A percentile compares a stretch with the other conserved stretches of the same genome.
These are phyloP conservation scores for Aureobasidium sp. DNA, from an alignment of 2,329 filamentous ascomycete species.

Conservation along the genomic window DNA sequence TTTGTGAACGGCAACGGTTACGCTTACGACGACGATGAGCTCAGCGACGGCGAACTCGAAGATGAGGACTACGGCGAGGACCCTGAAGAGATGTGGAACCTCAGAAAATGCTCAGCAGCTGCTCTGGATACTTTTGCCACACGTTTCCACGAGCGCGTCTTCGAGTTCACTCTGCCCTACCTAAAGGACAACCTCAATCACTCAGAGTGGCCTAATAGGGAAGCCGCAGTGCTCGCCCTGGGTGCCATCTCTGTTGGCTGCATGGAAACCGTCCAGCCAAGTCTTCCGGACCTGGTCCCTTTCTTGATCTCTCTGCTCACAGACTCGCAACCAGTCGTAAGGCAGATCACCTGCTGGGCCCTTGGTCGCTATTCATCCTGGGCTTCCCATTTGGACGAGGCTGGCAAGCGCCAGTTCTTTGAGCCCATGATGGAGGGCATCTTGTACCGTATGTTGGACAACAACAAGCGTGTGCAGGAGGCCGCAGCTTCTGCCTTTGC, in stretches of 20 bases:
- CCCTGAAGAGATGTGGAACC: slow-evolving; percentile 88
- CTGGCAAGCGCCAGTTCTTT: slow-evolving; percentile 70
- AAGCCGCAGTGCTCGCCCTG: slow-evolving; percentile 88
- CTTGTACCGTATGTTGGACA: slow-evolving; percentile 87
- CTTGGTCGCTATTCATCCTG: slow-evolving; percentile 88
- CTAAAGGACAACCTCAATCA: slow-evolving; percentile 84
- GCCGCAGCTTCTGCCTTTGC: slow-evolving; percentile 94
- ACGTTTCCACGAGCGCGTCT: slow-evolving; percentile 81
- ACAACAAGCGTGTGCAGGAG: slow-evolving; percentile 96
- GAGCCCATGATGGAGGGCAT: slow-evolving; percentile 97
- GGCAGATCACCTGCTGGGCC: slow-evolving; percentile 97
- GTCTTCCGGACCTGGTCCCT: slow-evolving; percentile 81
- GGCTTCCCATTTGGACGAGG: slow-evolving; percentile 69
- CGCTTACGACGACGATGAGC: slow-evolving; percentile 57
- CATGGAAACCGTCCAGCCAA: slow-evolving; percentile 79
- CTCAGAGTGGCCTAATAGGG: slow-evolving; percentile 81
- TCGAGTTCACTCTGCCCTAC: slow-evolving; percentile 87
- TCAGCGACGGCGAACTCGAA: slow-evolving; percentile 84
- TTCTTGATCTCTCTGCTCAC: slow-evolving; percentile 82
- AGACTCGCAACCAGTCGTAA: slow-evolving; percentile 81
- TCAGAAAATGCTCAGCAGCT: slow-evolving; percentile 94
- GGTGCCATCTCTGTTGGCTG: slow-evolving; percentile 94
- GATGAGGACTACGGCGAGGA: slow-evolving; percentile 63
- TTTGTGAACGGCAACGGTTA: slow-evolving; percentile 30
- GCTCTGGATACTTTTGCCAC: slow-evolving; percentile 90